Percentiles rank a stretch among this genome's conserved stretches.
Evolutionary conservation across 192 early-diverging fungal genomes (phyloP).

Genomic region (Mortierella hygrophila): DNA sequence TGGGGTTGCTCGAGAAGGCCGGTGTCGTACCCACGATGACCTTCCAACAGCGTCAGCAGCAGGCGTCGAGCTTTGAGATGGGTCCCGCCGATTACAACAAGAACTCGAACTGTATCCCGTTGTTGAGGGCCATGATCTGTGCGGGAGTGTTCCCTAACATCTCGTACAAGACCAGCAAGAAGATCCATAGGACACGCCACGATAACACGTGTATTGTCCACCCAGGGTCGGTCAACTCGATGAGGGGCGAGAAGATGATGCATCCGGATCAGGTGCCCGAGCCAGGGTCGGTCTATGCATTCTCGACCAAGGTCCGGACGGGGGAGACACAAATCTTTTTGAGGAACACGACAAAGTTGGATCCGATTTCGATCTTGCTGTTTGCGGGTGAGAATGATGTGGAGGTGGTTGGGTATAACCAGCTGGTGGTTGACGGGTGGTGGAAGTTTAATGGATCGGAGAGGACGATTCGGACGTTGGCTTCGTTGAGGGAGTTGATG

Average conservation of each 20-base stretch:
- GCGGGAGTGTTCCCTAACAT: slow-evolving; percentile 89
- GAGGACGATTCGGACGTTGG: slow-evolving; percentile 33
- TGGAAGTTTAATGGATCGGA: slow-evolving; percentile 55
- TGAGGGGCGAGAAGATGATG: slow-evolving; percentile 44
- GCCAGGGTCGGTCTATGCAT: slow-evolving; percentile 58
- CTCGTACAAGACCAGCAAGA: slow-evolving; percentile 56
- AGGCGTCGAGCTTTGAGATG: slow-evolving; percentile 41
- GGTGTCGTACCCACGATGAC: slow-evolving; percentile 57
- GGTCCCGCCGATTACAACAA: slow-evolving; percentile 65
- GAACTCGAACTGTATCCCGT: slow-evolving; percentile 67
- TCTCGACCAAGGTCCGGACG: slow-evolving; percentile 56
- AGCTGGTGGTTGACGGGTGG: slow-evolving; percentile 57
- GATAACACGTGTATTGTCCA: slow-evolving; percentile 58
- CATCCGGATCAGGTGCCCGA: slow-evolving; percentile 31
- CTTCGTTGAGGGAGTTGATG: slow-evolving; percentile 41
- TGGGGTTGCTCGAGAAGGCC: slow-evolving; percentile 57
- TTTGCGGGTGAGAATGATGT: slow-evolving; percentile 59
- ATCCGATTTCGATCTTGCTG: slow-evolving; percentile 56
- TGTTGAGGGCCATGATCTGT: slow-evolving; percentile 81
- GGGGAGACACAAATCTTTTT: slow-evolving; percentile 57
- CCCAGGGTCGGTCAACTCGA: slow-evolving; percentile 59
- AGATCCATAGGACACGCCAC: slow-evolving; percentile 54
- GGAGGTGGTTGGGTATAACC: slow-evolving; percentile 41
- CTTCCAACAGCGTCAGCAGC: slow-evolving; percentile 39
- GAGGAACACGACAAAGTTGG: slow-evolving; percentile 54